Base-by-base conservation (phyloP, 305 asterid genomes). In the Euphrasia arctica region DNA sequence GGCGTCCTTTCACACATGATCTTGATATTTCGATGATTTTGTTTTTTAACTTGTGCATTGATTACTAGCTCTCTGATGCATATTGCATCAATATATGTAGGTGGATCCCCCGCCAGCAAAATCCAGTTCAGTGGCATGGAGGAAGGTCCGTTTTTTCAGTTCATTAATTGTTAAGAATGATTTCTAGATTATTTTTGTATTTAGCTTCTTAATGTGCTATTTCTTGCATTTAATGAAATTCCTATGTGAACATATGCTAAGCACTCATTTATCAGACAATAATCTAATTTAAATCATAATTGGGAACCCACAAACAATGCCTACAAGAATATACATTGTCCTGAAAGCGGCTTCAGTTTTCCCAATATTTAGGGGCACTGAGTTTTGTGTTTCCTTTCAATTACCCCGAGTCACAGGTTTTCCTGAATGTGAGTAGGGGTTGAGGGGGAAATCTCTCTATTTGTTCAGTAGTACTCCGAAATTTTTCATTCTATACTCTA, bases 61-160 rank as follows among this genome's bases (percentile, higher is more conserved):
- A 25, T 29, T 51, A 59, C 52, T 64, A 56, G 59, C 63, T 28
- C 14, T 60, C 66, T 69, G 25, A 69, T 54, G 9, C 36, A 11
- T 68, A 4, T 50, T 71, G 28, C 57, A 42, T 67, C 49, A 43
- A 25, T 54, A 31, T 71, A 12, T 6, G 58, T 62, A 87, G 95
- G 90, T 76, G 80, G 83, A 81, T 74, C 80, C 86, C 34, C 83
- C 89, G 10, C 84, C 80, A 4, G 65, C 75, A n/a, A 83, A 75
- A 74, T 72, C 75, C 59, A 62, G 74, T 67, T 70, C 86, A 2
- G 93, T 85, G 67, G 82, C 76, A 34, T 63, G 80, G 80, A 83
- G 83, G 60, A 88, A 85, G 93, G 95, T 88, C 68, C 49, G 83
- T 72, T 71, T 12, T 62, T 50, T 50, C 45, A 39, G 63, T 72